A percentile compares a stretch with the other conserved stretches of the same genome.
Conservation (phyloP, 768 basidiomycete genomes). For the Lactifluus piperatus region DNA sequence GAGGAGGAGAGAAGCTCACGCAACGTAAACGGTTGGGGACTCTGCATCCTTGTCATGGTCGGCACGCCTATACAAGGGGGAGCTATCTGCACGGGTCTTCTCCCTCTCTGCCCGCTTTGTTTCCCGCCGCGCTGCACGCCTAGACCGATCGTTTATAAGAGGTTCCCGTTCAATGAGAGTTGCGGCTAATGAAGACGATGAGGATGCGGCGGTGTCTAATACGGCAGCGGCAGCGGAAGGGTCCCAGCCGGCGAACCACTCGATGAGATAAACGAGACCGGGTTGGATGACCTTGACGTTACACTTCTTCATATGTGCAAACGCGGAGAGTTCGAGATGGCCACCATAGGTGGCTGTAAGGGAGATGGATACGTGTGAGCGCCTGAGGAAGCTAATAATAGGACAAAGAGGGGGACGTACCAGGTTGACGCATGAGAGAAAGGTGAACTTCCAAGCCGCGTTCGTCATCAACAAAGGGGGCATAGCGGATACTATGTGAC, state of each 20-base stretch:
- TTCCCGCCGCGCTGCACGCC: constrained; percentile 35
- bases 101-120: constrained; percentile 28
- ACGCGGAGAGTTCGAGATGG: constrained; percentile 89
- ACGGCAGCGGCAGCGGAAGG: constrained; percentile 9
- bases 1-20: constrained; percentile 43
- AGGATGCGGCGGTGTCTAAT: constrained; percentile 21
- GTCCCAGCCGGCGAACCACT: constrained; percentile 61
- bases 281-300: constrained; percentile 92
- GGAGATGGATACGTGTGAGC: constrained; percentile 8
- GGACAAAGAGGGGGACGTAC: constrained; percentile 33
- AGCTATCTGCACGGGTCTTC: constrained; percentile 17
- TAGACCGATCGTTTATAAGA: constrained; percentile 34
- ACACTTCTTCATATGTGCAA: constrained; percentile 67
- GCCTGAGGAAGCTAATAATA: constrained; percentile 6
- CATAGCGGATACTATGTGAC: constrained; percentile 59
- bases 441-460: constrained; percentile 68
- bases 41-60: constrained; percentile 21
- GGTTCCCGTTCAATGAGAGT: constrained; percentile 23
- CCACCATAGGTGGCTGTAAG: constrained; percentile 73
- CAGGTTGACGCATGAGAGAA: constrained; percentile 68
- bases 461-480: constrained; percentile 82
- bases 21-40: constrained; percentile 62
- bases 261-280: constrained; percentile 83
- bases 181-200: constrained; percentile 23
- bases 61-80: constrained; percentile 22